Base-by-base conservation (phyloP, 805 yeast species). In the Zygoascus flipseniorum region DNA sequence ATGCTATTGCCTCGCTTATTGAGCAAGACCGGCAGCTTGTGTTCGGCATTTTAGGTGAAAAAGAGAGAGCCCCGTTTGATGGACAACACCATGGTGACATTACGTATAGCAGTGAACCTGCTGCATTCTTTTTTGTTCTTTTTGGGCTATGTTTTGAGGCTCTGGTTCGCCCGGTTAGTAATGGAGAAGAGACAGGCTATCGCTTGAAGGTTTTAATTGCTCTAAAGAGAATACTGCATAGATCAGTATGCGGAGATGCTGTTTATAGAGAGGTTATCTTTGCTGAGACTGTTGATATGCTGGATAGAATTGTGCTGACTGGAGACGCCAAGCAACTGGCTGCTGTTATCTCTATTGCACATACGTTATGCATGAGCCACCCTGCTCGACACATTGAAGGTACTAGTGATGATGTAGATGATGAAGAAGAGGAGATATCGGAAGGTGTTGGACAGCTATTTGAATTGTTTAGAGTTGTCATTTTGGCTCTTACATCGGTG, bases 101-200 rank as follows among this genome's bases (percentile, higher is more conserved):
- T 41, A 59, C 57, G 26, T 59, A 64, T 37, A 55, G 59, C 43
- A 59, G 58, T 37, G 67, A 66, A 50, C 65, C 69, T 6, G 60
- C 69, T 1, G 64, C 72, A 9, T 86, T 89, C 59, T 83, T 86
- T 67, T 86, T 88, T 63, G 83, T 89, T 31, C 66, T 90, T 42
- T 86, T 85, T 69, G 86, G 96, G 10, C 86, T 87, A 59, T 88
- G 96, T 65, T 75, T 89, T 48, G 95, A 87, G 60, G 79, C 85
- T 0, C 72, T 89, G 56, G 76, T 85, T 48, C 77, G 76, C 49
- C 68, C 70, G 6, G 39, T 35, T 35, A 35, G 39, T 10, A 50
- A 59, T n/a, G 65, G 72, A 51, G 50, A 59, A 56, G 51, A 8
- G 14, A 35, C 57, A 2, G 67, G 69, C 18, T 43, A 46, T 44